Evolutionary conservation across 331 rosid genomes (phyloP).

Genomic region (Spiraea crenata): DNA sequence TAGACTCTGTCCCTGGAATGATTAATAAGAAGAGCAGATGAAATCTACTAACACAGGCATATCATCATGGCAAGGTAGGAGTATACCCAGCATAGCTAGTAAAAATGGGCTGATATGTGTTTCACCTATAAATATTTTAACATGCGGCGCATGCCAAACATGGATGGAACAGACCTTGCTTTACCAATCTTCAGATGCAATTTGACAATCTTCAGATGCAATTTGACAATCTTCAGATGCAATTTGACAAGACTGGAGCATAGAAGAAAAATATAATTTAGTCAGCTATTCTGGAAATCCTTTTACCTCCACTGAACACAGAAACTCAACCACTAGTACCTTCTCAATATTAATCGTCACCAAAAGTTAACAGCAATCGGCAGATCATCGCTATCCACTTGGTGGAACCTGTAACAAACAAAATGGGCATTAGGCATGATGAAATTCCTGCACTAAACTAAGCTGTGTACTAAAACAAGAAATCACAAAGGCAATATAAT

Average conservation of each 20-base stretch:
- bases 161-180: too few species aligned
- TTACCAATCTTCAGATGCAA: too few species aligned
- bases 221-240: conserved; percentile 65
- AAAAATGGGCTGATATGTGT: too few species aligned
- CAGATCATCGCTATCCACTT: conserved; percentile 86
- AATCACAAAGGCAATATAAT: too few species aligned
- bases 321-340: conserved; percentile 50
- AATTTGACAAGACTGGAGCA: conserved; percentile 30
- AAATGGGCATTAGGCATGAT: background rate
- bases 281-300: conserved; percentile 36
- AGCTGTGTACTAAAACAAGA: too few species aligned
- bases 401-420: conserved; percentile 71
- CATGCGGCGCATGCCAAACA: too few species aligned
- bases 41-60: too few species aligned
- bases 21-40: conserved; percentile 5
- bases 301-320: conserved; percentile 5
- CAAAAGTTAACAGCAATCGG: conserved; percentile 92
- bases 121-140: too few species aligned
- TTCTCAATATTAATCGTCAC: conserved; percentile 91
- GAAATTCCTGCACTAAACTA: too few species aligned
- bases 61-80: too few species aligned
- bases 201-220: too few species aligned
- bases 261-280: conserved; percentile 33
- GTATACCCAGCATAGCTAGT: too few species aligned
- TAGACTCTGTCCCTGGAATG: conserved; percentile 61